These are phyloP conservation scores for Penicillium maclennaniae DNA, from an alignment of 495 filamentous ascomycete genomes.

Conservation along the genomic window DNA sequence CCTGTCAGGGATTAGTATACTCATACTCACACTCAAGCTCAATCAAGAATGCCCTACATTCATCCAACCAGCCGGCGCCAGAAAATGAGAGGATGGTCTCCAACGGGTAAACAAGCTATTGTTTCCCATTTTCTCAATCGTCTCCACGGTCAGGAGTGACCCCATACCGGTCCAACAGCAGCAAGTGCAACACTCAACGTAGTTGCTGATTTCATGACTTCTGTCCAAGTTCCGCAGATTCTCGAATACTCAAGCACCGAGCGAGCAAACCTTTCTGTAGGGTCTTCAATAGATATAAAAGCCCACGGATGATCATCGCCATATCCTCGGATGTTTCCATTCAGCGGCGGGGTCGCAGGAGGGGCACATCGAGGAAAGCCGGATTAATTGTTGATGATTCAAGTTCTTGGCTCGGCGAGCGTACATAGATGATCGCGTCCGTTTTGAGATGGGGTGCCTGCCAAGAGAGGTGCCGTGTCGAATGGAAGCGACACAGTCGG, in stretches of 20 bases:
- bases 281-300: not conserved
- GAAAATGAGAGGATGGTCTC: slow-evolving; percentile 18
- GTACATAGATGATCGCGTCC: not conserved
- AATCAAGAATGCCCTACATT: slow-evolving; percentile 2
- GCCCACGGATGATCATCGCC: slow-evolving; percentile 13
- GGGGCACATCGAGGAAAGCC: not conserved
- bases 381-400: not conserved
- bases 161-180: slow-evolving; percentile 2
- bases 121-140: slow-evolving; percentile 15
- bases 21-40: not conserved
- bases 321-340: slow-evolving; percentile 10
- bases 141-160: slow-evolving; percentile 7
- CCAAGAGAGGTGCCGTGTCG: slow-evolving; percentile 1
- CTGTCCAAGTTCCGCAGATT: not conserved
- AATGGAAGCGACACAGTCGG: slow-evolving; percentile 3
- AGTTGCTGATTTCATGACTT: slow-evolving; percentile 4
- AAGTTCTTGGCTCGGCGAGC: not conserved
- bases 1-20: slow-evolving; percentile 4
- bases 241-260: not conserved
- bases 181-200: slow-evolving; percentile 5
- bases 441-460: not conserved
- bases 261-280: too few relatives aligned
- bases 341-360: not conserved
- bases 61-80: slow-evolving; percentile 20
- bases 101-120: slow-evolving; percentile 14